Conservation (phyloP, 495 filamentous ascomycete species). For the Neurospora discreta region DNA sequence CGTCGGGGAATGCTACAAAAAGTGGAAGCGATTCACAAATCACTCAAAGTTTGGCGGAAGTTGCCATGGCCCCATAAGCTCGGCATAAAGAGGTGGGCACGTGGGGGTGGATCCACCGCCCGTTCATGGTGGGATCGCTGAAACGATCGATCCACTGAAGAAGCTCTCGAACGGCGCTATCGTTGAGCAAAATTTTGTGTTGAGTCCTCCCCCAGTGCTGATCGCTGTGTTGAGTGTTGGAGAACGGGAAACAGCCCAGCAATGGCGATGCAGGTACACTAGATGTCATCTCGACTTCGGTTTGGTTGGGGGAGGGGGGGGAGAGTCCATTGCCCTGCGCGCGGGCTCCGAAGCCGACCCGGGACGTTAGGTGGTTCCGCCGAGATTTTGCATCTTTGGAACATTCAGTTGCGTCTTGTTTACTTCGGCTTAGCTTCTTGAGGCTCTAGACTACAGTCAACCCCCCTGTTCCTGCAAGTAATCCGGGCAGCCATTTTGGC, state of each 20-base stretch:
- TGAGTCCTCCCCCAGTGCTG: conserved; percentile 3
- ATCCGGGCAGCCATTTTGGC: too few relatives aligned
- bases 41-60: neutral
- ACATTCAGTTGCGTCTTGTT: neutral
- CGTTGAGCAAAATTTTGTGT: conserved; percentile 13
- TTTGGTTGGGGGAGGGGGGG: neutral
- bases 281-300: neutral
- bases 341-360: neutral
- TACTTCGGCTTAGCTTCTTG: neutral
- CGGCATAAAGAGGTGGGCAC: neutral
- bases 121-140: neutral
- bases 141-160: neutral
- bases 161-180: neutral
- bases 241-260: neutral
- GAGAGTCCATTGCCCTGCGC: neutral
- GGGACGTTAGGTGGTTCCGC: too few relatives aligned
- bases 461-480: too few relatives aligned
- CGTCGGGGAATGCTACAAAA: neutral
- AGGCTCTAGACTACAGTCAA: neutral
- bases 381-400: neutral
- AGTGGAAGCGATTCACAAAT: neutral
- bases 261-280: neutral
- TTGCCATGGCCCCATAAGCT: neutral
- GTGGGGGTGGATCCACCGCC: neutral
- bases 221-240: neutral